Evolutionary conservation across 2,329 filamentous ascomycete genomes (phyloP), one percentile per base, ranked within the genome.

Genomic region (Zelopaecilomyces penicillatus): DNA sequence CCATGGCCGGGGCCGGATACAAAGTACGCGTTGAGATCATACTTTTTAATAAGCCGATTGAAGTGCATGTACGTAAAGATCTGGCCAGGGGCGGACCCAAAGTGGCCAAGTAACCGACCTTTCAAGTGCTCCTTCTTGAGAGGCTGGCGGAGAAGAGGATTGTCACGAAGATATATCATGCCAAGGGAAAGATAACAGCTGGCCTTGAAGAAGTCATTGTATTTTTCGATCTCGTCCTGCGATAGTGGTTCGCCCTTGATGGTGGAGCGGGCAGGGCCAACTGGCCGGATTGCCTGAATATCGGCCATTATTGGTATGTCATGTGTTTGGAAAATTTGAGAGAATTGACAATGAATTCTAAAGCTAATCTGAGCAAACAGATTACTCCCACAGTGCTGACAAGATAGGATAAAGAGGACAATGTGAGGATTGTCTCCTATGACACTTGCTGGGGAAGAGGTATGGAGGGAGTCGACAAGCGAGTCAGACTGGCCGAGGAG

Each of bases 61-160:
- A 87, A 84, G 66, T 89, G 85, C 68, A 88, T 85, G 63, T 82
- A 89, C 31, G 83, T 85, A 65, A 90, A 89, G 47, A 83, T 81
- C 63, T 89, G 85, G 10, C 85, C 85, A n/a, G 85, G 81, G 41
- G 85, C 84, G 3, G 83, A 87, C 43, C 85, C 85, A 73, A 86
- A 90, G 60, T 90, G 85, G 34, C 85, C 85, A 2, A 90, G 70
- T 6, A 89, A 70, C 52, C 85, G 78, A 47, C 76, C 72, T 66
- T 90, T 90, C 66, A 89, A 70, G 57, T 89, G 82, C 43, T 86
- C 78, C 30, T 76, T 67, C 53, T 78, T 78, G 51, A 87, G 71
- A 1, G 83, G 82, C 53, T 87, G 78, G 48, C 74, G 74, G 37
- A 90, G 76, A 9, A 90, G 73, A 10, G 84, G 82, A 51, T 90